Evolutionary conservation across 495 filamentous ascomycete genomes (phyloP).

Genomic region (Aspergillus nidulans): DNA sequence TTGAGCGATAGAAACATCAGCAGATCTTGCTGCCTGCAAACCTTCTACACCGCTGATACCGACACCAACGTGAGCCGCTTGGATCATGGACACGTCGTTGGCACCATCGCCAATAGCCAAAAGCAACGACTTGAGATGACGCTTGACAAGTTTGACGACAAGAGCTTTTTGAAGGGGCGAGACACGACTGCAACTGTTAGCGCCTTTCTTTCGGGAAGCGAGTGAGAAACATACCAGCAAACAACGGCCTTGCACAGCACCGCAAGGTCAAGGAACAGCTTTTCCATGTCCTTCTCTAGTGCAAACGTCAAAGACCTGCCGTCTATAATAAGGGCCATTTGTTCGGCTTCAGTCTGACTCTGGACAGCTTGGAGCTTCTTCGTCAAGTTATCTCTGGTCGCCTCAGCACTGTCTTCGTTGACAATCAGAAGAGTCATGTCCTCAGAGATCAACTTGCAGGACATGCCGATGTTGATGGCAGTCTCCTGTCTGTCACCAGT

Average conservation of each 20-base stretch:
- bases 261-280: conserved; percentile 87
- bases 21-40: conserved; percentile 94
- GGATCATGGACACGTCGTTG: conserved; percentile 99
- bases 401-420: conserved; percentile 76
- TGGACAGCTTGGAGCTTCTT: conserved; percentile 90
- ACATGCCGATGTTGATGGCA: conserved; percentile 99
- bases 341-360: conserved; percentile 78
- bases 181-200: conserved; percentile 60
- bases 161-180: conserved; percentile 98
- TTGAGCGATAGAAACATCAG: conserved; percentile 93
- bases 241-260: conserved; percentile 97
- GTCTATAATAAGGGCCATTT: conserved; percentile 93
- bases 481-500: conserved; percentile 98
- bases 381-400: conserved; percentile 77
- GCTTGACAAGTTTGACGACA: conserved; percentile 98
- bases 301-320: conserved; percentile 93
- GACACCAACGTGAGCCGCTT: conserved; percentile 96
- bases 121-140: conserved; percentile 85
- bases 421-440: conserved; percentile 98
- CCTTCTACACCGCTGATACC: conserved; percentile 98
- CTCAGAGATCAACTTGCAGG: conserved; percentile 96
- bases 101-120: conserved; percentile 97
- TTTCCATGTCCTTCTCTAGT: conserved; percentile 90
- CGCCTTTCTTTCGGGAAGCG: background rate
- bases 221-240: conserved; percentile 62